Evolutionary conservation across 2,329 filamentous ascomycete genomes (phyloP), one percentile per base, ranked within the genome.

Genomic region (Stagonosporopsis rhizophila): DNA sequence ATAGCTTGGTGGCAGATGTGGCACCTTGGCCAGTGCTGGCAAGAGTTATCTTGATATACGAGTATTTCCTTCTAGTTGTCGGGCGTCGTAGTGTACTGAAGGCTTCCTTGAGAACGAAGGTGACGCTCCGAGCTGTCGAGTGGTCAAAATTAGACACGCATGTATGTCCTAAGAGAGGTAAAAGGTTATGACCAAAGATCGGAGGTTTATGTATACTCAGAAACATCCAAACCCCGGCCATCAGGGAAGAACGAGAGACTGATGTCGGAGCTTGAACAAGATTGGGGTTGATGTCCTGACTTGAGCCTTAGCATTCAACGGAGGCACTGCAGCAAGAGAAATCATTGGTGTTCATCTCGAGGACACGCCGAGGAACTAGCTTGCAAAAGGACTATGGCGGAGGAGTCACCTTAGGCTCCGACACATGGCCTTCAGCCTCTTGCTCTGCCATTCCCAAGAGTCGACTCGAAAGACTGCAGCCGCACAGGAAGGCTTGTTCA

Each of bases 401-500:
- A 22, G 8, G 28, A 34, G 8, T 22, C n/a, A 37, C 12, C 27
- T 27, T 32, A 25, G 23, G 44, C 55, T 41, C 39, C 39, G 49
- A 32, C 39, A 44, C 49, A 49, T 44, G 49, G 49, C 27, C 48
- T 58, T 48, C 40, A 58, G 55, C 48, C 44, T 52, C 40, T 42
- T 39, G 34, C 35, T 22, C 23, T 37, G 35, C 19, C 14, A 46
- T 30, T 25, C 17, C 45, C 32, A 37, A 9, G 27, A 38, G 17
- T 28, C 40, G 22, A 30, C 17, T 50, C 23, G 22, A 15, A 40
- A 22, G 27, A 56, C 41, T 20, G 28, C 25, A 47, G 38, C 19
- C 20, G 30, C 23, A n/a, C 44, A 44, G 22, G 32, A 49, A 56
- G 35, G 42, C 34, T 45, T 48, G 39, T 52, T 59, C 66, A 65